Conservation (phyloP, 345 rosid species). For the Stellera chamaejasme region DNA sequence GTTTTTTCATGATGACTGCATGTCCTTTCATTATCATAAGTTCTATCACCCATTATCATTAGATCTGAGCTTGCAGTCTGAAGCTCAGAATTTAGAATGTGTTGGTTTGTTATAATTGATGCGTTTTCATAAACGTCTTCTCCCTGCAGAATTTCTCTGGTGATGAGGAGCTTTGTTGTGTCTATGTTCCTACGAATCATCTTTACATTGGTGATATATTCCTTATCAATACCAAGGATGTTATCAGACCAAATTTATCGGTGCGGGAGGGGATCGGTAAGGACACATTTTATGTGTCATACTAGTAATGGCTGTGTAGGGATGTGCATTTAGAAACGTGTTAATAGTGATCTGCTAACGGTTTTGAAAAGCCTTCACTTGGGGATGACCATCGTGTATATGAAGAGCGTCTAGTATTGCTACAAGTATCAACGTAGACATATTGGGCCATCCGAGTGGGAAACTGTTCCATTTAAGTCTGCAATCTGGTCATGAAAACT, state of each 20-base stretch:
- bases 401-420: neutral
- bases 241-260: constrained; percentile 89
- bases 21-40: neutral
- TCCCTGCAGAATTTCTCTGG: constrained; percentile 66
- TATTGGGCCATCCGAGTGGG: too few species aligned
- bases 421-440: too few species aligned
- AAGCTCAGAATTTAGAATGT: neutral
- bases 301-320: neutral
- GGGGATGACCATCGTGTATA: neutral
- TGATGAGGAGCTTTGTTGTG: constrained; percentile 93
- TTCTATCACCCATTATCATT: too few species aligned
- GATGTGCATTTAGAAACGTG: neutral
- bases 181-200: constrained; percentile 98
- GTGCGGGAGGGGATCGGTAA: constrained; percentile 98
- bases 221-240: constrained; percentile 70
- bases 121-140: neutral
- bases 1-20: neutral
- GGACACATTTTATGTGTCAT: constrained; percentile 15
- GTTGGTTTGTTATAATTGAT: neutral
- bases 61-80: too few species aligned
- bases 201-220: constrained; percentile 95
- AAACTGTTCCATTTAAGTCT: too few species aligned
- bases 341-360: neutral
- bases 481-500: too few species aligned
- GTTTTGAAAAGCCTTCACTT: neutral